phyloP scores from a whole-genome alignment of 805 yeast species.

The Kluyveromyces siamensis region DNA sequence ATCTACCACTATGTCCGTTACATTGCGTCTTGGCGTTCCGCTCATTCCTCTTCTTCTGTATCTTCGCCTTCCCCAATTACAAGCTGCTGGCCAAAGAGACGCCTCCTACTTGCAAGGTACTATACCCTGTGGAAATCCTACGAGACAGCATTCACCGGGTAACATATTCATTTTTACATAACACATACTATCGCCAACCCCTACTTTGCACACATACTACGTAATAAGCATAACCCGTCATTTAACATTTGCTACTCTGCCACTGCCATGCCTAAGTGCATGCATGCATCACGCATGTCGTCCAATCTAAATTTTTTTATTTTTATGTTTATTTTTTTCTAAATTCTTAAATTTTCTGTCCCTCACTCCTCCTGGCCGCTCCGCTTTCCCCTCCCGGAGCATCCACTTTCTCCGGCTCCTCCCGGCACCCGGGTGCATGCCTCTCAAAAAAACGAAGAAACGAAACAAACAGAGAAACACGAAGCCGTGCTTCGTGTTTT shows the following conservation, averaged over 20 bases:
- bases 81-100: not conserved
- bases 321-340: too few species aligned
- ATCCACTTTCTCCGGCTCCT: not conserved
- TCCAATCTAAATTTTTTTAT: too few species aligned
- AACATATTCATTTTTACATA: not conserved
- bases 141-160: not conserved
- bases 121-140: not conserved
- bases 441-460: not conserved
- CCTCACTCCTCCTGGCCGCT: not conserved
- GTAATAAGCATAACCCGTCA: too few species aligned
- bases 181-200: not conserved
- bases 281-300: too few species aligned
- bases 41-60: not conserved
- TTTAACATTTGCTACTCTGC: too few species aligned
- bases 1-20: conserved; percentile 1
- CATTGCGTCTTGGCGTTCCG: conserved; percentile 2
- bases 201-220: not conserved
- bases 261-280: too few species aligned
- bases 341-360: not conserved
- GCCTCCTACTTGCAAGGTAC: not conserved
- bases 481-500: not conserved
- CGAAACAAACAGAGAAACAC: conserved; percentile 1
- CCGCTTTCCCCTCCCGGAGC: not conserved
- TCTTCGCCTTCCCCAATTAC: not conserved
- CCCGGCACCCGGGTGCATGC: conserved; percentile 1